phyloP scores from a whole-genome alignment of 768 basidiomycete species.

The Leccinum imitatum region DNA sequence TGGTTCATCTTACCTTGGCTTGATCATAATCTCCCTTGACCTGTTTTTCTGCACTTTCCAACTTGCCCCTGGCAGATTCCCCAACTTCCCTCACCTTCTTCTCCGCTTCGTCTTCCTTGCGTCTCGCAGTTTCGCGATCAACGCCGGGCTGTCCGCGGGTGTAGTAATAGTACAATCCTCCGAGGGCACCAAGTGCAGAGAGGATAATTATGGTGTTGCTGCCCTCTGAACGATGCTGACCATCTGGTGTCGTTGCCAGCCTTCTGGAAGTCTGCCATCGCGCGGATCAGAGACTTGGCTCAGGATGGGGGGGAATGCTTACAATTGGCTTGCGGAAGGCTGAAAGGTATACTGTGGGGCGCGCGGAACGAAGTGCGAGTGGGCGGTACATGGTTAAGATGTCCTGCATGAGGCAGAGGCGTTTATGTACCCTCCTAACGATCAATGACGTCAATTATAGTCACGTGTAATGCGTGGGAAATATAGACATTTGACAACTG shows the following conservation, averaged over 20 bases:
- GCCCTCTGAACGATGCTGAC: constrained; percentile 12
- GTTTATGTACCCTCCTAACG: constrained; percentile 2
- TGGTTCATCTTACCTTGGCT: constrained; percentile 31
- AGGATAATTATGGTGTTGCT: constrained; percentile 31
- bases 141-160: constrained; percentile 21
- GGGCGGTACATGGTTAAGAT: constrained; percentile 17
- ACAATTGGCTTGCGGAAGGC: constrained; percentile 9
- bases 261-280: constrained; percentile 11
- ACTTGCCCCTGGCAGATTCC: constrained; percentile 33
- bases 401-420: not conserved
- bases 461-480: constrained; percentile 1
- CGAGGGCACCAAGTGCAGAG: constrained; percentile 34
- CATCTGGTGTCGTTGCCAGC: constrained; percentile 12
- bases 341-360: constrained; percentile 14
- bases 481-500: not conserved
- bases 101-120: constrained; percentile 35
- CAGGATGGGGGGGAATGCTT: not conserved
- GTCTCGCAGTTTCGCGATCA: constrained; percentile 25
- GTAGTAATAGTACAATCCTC: constrained; percentile 40
- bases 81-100: constrained; percentile 27
- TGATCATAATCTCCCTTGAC: constrained; percentile 34
- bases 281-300: constrained; percentile 2
- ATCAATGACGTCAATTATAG: not conserved
- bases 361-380: constrained; percentile 9
- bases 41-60: constrained; percentile 30